Evolutionary conservation across 148 eudicot genomes (phyloP), one percentile per base, ranked within the genome.

Genomic region (Vaccinium vitisidaea): DNA sequence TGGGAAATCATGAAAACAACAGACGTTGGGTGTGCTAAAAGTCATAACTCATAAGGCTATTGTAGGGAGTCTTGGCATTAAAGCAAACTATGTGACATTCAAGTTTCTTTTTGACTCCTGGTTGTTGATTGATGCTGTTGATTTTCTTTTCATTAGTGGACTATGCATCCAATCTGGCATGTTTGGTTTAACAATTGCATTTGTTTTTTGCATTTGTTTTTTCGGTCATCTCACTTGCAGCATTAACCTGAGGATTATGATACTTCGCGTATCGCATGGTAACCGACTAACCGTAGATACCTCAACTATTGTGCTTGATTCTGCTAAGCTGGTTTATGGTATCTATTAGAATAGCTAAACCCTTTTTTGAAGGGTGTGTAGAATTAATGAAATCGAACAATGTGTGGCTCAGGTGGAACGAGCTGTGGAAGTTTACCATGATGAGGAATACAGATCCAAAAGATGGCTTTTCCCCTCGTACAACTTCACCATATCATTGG

Each of bases 391-490:
- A 69, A 69, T 69, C 4, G 36, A 30, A 27, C 39, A 69, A 69
- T 30, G 43, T 86, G 21, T 61, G 69, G 75, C 80, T 76, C 90
- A 92, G 93, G 92, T 86, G 82, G 93, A 92, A 86, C 84, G 86
- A 78, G 80, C 92, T 8, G 87, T 86, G 23, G 54, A 83, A 56
- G 59, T 92, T 84, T 92, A 89, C 86, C 93, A 92, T 55, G 92
- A 88, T 11, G 85, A 83, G 58, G 90, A 71, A 69, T 90, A 85
- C 23, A 87, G 43, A 85, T 87, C 93, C 70, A 89, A 83, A 88
- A 86, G 84, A 54, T 92, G 93, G 93, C 84, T 70, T 32, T 88
- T 92, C 85, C 88, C 89, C 4, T 86, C 88, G 2, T 84, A 88
- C 87, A 88, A 90, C 87, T 12, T 87, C 59, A 92, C 86, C 11